A percentile compares a stretch with the other conserved stretches of the same genome.
phyloP scores from a whole-genome alignment of 768 basidiomycete species.

The Trametes cingulata region DNA sequence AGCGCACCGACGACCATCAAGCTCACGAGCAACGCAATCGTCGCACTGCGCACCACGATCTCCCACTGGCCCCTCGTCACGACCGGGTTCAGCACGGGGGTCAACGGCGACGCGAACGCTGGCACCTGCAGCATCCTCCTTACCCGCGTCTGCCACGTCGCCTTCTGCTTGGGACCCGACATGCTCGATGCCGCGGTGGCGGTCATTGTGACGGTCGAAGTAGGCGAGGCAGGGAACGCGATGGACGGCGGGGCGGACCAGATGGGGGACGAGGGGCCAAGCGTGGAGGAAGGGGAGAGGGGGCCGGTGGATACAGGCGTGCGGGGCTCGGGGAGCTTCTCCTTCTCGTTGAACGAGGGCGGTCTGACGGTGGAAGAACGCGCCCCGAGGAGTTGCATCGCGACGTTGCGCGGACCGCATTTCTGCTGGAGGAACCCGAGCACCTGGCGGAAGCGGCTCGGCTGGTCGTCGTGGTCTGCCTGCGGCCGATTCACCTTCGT shows the following conservation, averaged over 20 bases:
- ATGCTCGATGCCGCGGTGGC: background rate
- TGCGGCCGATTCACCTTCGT: background rate
- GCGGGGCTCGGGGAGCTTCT: conserved; percentile 4
- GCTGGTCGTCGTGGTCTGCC: background rate
- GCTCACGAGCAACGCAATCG: conserved; percentile 46
- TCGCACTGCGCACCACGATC: conserved; percentile 64
- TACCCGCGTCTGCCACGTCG: conserved; percentile 38
- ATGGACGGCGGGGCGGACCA: background rate
- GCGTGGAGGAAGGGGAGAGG: conserved; percentile 14
- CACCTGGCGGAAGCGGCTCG: conserved; percentile 5
- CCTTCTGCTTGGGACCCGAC: background rate
- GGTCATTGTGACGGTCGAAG: background rate
- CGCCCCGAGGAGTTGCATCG: conserved; percentile 11
- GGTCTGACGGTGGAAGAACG: background rate
- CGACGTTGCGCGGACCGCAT: conserved; percentile 32
- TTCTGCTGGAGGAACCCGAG: conserved; percentile 24
- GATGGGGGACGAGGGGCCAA: background rate
- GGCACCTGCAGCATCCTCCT: conserved; percentile 58
- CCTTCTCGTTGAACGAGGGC: background rate
- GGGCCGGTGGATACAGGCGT: conserved; percentile 10
- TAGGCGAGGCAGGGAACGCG: conserved; percentile 3
- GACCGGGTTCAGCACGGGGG: conserved; percentile 65
- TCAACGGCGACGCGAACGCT: conserved; percentile 70
- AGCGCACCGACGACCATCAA: conserved; percentile 34
- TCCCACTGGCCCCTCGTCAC: conserved; percentile 85